phyloP scores from a whole-genome alignment of 768 basidiomycete species.

The Cystobasidium tubakii region DNA sequence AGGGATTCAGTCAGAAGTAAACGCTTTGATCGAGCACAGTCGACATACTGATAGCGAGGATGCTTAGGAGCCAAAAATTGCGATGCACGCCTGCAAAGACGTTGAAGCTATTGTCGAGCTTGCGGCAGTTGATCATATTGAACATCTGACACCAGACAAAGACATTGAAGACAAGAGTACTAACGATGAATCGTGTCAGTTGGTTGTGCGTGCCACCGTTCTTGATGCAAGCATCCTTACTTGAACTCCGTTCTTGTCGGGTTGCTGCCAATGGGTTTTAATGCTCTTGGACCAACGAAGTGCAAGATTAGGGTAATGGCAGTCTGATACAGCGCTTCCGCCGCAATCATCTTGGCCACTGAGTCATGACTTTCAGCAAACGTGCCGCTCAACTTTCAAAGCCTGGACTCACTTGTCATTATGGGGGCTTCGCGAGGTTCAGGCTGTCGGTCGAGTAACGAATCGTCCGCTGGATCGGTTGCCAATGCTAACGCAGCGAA shows the following conservation, averaged over 20 bases:
- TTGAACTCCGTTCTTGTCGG: neutral
- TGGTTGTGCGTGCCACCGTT: too few relatives aligned
- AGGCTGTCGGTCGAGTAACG: slow-evolving; percentile 26
- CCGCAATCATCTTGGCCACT: slow-evolving; percentile 37
- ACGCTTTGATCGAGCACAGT: neutral
- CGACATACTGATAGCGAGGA: slow-evolving; percentile 28
- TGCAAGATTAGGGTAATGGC: slow-evolving; percentile 25
- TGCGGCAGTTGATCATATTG: slow-evolving; percentile 39
- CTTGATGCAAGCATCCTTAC: too few relatives aligned
- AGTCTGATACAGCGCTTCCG: slow-evolving; percentile 27
- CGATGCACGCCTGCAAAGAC: slow-evolving; percentile 22
- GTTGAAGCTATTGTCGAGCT: slow-evolving; percentile 31
- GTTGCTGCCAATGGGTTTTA: neutral
- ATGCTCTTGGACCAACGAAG: slow-evolving; percentile 14
- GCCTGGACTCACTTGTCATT: slow-evolving; percentile 35
- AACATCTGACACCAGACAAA: slow-evolving; percentile 38
- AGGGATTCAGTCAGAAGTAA: neutral
- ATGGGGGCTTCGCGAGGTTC: slow-evolving; percentile 28
- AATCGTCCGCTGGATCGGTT: slow-evolving; percentile 34
- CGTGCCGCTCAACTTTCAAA: too few relatives aligned
- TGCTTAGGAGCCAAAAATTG: slow-evolving; percentile 34
- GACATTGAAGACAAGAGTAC: slow-evolving; percentile 34
- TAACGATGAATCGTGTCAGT: neutral
- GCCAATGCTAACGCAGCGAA: slow-evolving; percentile 36
- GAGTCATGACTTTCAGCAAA: too few relatives aligned